Evolutionary conservation across 495 filamentous ascomycete genomes (phyloP), one percentile per base, ranked within the genome.

Genomic region (Podospora pseudocomata): DNA sequence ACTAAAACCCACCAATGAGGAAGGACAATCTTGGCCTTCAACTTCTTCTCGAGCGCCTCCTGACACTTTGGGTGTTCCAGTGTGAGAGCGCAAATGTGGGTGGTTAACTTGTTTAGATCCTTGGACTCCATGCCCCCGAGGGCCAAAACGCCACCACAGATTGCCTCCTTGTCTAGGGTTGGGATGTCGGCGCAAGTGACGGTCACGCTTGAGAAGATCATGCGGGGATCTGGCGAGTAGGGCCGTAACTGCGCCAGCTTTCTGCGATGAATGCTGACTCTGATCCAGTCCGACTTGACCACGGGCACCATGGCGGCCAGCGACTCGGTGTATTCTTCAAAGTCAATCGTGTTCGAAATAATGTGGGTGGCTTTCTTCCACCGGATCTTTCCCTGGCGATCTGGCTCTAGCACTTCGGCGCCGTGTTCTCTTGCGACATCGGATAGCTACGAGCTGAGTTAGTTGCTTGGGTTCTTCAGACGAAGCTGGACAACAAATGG

Each of bases 61-160:
- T 83, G 77, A 69, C 92, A 94, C 77, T 93, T 95, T 2, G 81
- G 81, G 74, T 88, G 81, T 67, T 94, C 90, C 75, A 90, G 80
- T 4, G 88, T 90, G 71, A 97, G 78, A 5, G 96, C 93, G 44
- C 96, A 92, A 68, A 98, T 83, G 78, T 99, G 95, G 2, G 95
- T 99, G 7, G 90, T 90, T 72, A 87, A 72, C 57, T 86, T 90
- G 9, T 89, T 88, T 19, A 97, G 73, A 55, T 84, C 81, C 65
- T 85, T 84, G 20, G 87, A 88, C 72, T 93, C 91, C 75, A 91
- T 84, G 55, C 95, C 95, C 32, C 95, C 95, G 80, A 96, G 90
- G 0, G 96, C 94, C 68, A 96, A 78, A 4, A 96, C 91, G 4
- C 92, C 95, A 3, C 93, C 95, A 61, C 90, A 87, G 65, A 99